Evolutionary conservation across 2,329 filamentous ascomycete genomes (phyloP), one percentile per base, ranked within the genome.

Genomic region (Byssothecium circinans): DNA sequence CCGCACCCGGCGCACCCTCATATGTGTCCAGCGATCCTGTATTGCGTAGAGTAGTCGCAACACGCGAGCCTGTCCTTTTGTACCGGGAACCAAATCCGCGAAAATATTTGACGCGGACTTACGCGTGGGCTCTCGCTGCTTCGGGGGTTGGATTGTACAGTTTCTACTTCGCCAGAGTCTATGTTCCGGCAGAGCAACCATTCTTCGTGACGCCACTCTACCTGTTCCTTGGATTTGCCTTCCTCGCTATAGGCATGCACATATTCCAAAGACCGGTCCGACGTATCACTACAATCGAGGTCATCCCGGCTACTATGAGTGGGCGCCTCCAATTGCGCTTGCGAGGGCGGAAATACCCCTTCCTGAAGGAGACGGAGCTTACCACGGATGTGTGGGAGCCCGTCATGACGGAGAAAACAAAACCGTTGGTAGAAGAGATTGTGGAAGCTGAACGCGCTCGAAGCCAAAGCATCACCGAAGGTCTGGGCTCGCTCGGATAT

Each of bases 141-240:
- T 49, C 36, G 7, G 64, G 54, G n/a, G 56, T 56, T 5, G 65
- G 64, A 2, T 54, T 63, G 6, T 71, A 51, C 34, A 56, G 57
- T 4, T 60, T 67, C 37, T 65, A 64, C 27, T 69, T 62, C 46
- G 43, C 36, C 41, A 35, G 19, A 8, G 54, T 63, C 14, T 55
- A 63, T 17, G 57, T 69, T 12, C 59, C 68, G 15, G 59, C 61
- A 37, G 64, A 65, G 20, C 48, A 67, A 12, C 54, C 65, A 2
- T 64, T 59, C 41, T 71, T 69, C 41, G 64, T 71, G 1, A 54
- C 60, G 14, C 65, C 62, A 2, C 65, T 61, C 3, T 71, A 71
- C 32, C 48, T 66, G n/a, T 53, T 66, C n/a, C 57, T 69, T 8
- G 61, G 61, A 10, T 12, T 66, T 18, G 50, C 56, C 12, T 61